Conservation (phyloP, 345 rosid species). For the Salix purpurea region DNA sequence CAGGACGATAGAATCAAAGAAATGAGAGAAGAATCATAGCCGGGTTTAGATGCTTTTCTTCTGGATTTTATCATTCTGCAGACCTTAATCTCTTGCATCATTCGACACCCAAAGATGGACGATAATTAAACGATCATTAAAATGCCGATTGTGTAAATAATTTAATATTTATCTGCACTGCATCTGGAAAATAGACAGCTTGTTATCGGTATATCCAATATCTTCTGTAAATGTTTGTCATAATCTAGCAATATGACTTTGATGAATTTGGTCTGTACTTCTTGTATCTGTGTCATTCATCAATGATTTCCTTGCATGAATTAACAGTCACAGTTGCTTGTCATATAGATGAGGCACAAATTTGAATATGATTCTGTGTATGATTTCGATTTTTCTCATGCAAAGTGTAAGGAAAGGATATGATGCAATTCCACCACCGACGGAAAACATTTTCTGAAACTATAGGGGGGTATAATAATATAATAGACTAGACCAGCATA, state of each 20-base stretch:
- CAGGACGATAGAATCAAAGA: conserved; percentile 3
- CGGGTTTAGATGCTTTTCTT: conserved; percentile 3
- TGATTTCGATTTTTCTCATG: no score
- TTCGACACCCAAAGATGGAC: neutral
- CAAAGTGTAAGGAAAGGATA: no score
- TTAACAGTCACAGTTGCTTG: no score
- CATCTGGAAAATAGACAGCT: conserved; percentile 9
- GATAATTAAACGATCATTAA: conserved; percentile 3
- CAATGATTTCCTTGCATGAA: no score
- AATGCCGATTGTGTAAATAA: conserved; percentile 26
- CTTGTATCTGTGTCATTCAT: no score
- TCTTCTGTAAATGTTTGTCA: conserved; percentile 18
- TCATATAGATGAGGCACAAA: no score
- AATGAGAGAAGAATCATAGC: conserved; percentile 9
- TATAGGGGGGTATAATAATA: no score
- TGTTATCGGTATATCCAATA: conserved; percentile 3
- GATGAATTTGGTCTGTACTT: conserved; percentile 12
- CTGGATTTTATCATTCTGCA: conserved; percentile 15
- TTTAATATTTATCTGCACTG: conserved; percentile 4
- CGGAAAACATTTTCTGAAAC: no score
- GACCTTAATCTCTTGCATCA: neutral
- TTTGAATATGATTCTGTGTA: no score
- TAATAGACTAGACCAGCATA: no score
- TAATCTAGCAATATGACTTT: conserved; percentile 11
- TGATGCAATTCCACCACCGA: no score